A percentile compares a stretch with the other conserved stretches of the same genome.
Evolutionary conservation across 2,329 filamentous ascomycete genomes (phyloP).

Genomic region (Pseudocercospora pini-densiflorae): DNA sequence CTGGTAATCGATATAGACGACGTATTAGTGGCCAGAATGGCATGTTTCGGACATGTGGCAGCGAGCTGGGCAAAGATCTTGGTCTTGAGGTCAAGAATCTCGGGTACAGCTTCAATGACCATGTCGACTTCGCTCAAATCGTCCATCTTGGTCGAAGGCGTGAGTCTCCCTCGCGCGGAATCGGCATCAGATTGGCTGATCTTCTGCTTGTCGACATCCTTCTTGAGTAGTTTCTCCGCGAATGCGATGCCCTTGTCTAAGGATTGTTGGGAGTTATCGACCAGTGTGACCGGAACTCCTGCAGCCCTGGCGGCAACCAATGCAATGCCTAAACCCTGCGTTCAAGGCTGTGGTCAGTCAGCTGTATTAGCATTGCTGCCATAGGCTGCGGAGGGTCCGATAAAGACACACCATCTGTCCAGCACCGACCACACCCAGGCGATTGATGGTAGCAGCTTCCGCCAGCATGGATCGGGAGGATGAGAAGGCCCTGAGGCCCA

Average conservation of each 20-base stretch:
- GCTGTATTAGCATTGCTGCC: conserved; percentile 19
- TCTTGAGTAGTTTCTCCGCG: conserved; percentile 90
- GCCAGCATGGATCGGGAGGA: conserved; percentile 55
- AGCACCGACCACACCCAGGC: conserved; percentile 77
- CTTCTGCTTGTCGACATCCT: conserved; percentile 86
- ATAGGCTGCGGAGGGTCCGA: conserved; percentile 15
- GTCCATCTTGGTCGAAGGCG: conserved; percentile 72
- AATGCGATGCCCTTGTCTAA: conserved; percentile 90
- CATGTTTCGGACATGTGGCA: conserved; percentile 77
- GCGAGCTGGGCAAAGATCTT: conserved; percentile 86
- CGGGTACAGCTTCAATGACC: conserved; percentile 93
- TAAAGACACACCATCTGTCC: conserved; percentile 32
- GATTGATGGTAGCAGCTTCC: conserved; percentile 74
- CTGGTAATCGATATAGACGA: conserved; percentile 98
- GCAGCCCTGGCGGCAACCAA: conserved; percentile 89
- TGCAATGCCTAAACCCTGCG: conserved; percentile 89
- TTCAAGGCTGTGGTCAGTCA: conserved; percentile 25
- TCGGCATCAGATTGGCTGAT: conserved; percentile 83
- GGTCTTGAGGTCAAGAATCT: conserved; percentile 80
- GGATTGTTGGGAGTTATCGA: conserved; percentile 83
- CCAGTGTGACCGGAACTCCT: conserved; percentile 78
- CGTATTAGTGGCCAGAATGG: conserved; percentile 95
- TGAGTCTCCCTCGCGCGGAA: conserved; percentile 70
- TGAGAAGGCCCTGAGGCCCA: conserved; percentile 63
- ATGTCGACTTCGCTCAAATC: conserved; percentile 86